Percentiles rank a stretch among this genome's conserved stretches.
Evolutionary conservation across 179 eudicot genomes (phyloP).

Genomic region (Vitellaria paradoxa): DNA sequence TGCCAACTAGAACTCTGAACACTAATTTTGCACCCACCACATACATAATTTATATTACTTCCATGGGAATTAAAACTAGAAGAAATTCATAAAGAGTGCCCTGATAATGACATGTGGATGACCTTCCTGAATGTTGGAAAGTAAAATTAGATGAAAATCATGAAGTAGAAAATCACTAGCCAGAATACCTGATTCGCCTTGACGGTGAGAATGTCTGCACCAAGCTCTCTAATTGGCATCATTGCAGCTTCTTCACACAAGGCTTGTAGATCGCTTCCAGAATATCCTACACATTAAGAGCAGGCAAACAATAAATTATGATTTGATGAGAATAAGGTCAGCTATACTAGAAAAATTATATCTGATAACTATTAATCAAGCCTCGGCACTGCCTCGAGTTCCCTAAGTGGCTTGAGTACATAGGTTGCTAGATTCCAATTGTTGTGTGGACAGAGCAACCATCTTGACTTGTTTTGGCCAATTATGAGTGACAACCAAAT

Average conservation of each 20-base stretch:
- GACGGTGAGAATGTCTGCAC: constrained; percentile 76
- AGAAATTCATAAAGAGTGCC: background rate
- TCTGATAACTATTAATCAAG: background rate
- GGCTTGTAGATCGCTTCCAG: constrained; percentile 95
- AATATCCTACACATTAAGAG: constrained; percentile 54
- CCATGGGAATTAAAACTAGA: background rate
- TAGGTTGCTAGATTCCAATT: background rate
- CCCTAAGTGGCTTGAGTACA: background rate
- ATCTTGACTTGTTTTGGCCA: background rate
- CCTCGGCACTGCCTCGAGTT: background rate
- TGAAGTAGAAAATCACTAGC: background rate
- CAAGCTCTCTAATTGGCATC: constrained; percentile 99
- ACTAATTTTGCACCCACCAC: background rate
- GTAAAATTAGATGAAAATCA: background rate
- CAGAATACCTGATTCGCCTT: constrained; percentile 69
- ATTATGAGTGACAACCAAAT: background rate
- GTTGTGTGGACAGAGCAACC: background rate
- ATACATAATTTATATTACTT: background rate
- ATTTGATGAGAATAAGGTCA: background rate
- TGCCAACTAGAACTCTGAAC: background rate
- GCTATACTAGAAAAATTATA: background rate
- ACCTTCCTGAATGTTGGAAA: background rate
- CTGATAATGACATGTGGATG: background rate
- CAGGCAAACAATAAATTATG: constrained; percentile 1
- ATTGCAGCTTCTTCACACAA: constrained; percentile 98